Evolutionary conservation across 1,284 basidiomycete genomes (phyloP).

Genomic region (Pseudomicrostroma phylloplanum): DNA sequence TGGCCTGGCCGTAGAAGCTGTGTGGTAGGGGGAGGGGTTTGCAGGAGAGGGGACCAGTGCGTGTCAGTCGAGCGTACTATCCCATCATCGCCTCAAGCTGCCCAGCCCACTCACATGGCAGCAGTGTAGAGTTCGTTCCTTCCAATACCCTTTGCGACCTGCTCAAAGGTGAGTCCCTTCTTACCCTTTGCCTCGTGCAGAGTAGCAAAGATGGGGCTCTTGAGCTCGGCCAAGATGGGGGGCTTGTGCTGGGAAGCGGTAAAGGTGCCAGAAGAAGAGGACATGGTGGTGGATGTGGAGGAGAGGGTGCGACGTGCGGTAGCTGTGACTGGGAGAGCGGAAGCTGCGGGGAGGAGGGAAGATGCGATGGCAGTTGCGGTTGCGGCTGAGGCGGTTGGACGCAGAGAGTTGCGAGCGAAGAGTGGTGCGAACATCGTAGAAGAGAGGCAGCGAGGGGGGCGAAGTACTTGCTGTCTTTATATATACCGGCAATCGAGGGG

Average conservation of each 20-base stretch:
- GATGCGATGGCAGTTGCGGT: no score
- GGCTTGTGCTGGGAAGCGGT: background rate
- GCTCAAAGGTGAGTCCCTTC: conserved; percentile 28
- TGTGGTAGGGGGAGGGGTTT: background rate
- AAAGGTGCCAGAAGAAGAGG: background rate
- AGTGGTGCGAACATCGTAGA: no score
- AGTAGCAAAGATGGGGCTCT: conserved; percentile 22
- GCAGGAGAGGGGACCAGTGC: background rate
- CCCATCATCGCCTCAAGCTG: background rate
- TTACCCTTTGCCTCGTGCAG: conserved; percentile 35
- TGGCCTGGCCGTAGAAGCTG: conserved; percentile 44
- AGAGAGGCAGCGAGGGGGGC: no score
- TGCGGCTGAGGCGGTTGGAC: no score
- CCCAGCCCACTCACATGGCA: conserved; percentile 15
- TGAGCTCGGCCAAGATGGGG: conserved; percentile 24
- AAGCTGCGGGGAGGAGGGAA: no score
- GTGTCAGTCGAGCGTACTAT: background rate
- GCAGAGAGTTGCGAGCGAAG: no score
- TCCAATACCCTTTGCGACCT: conserved; percentile 29
- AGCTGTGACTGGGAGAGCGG: no score
- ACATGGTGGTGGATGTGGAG: no score
- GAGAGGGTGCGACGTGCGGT: no score
- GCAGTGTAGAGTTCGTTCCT: conserved; percentile 40
- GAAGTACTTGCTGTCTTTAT: no score
- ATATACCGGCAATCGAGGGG: no score